Evolutionary conservation across 306 rosid species (phyloP).

Genomic region (Trichosanthes cucumerina): DNA sequence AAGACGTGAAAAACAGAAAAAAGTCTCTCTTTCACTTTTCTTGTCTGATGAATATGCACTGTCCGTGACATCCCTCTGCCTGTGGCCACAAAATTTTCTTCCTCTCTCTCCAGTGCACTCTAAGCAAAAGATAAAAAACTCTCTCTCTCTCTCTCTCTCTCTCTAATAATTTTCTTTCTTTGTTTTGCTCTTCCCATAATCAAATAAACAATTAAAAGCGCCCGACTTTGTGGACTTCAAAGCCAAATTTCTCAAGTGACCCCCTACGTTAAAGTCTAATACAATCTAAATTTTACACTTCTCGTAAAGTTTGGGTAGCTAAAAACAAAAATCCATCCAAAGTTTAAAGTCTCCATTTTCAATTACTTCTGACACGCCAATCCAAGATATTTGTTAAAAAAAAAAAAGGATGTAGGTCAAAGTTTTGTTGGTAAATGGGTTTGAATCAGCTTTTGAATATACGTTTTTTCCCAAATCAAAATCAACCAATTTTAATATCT

Average conservation of each 20-base stretch:
- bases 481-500: not conserved
- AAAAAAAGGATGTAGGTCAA: not conserved
- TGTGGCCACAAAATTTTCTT: not conserved
- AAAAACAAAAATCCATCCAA: not conserved
- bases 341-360: not conserved
- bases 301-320: not conserved
- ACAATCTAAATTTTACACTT: not conserved
- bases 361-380: not conserved
- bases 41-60: not conserved
- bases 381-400: not conserved
- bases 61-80: not conserved
- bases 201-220: not conserved
- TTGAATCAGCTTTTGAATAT: not conserved
- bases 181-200: not conserved
- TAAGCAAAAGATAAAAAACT: conserved; percentile 10
- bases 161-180: conserved; percentile 15
- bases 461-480: not conserved
- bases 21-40: not conserved
- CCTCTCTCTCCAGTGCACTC: not conserved
- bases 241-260: not conserved
- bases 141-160: not conserved
- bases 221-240: not conserved
- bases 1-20: not conserved
- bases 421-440: not conserved
- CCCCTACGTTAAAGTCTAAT: not conserved